Evolutionary conservation across 805 yeast genomes (phyloP), one percentile per base, ranked within the genome.

Genomic region (Metschnikowia continentalis): DNA sequence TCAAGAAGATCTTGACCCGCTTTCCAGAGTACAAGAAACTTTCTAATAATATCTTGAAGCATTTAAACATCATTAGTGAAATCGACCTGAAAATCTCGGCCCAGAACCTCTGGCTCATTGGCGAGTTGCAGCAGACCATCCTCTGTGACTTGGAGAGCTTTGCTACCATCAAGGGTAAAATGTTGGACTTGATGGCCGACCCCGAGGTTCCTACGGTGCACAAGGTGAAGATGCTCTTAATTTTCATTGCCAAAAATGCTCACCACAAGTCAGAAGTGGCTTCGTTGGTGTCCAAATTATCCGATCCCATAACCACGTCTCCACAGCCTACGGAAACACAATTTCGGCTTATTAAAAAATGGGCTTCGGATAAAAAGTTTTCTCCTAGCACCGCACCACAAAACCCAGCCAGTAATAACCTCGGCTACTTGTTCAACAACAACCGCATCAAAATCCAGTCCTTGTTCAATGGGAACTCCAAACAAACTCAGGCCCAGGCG

Each of bases 11-110:
- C 61, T 83, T 94, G 50, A 96, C 91, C 52, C 89, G 89, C 55
- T 90, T 87, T 61, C 99, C 99, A 1, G 99, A 94, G 65, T 91
- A 88, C 66, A 85, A 90, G 58, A 90, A 88, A 63, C 74, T 92
- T 33, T 87, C 96, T 10, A 83, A 89, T 33, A 92, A 91, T 64
- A 90, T 94, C 10, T 80, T 95, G 32, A 94, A 92, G 62, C 99
- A 94, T 68, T 90, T 94, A 79, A 82, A 95, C 19, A 76, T 94
- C 20, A 91, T 92, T 6, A 81, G 92, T 22, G 97, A 92, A 62
- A 78, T 94, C 49, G 95, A 90, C 61, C 80, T 84, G 52, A 79
- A 80, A 53, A 87, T 94, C 38, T 81, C 84, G 32, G 61, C 68
- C 19, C 73, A 76, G 49, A 76, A 87, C 55, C 72, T 92, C 47